Percentiles rank a stretch among this genome's conserved stretches.
These are phyloP conservation scores for Gymnopilus junonius DNA, from an alignment of 768 basidiomycete species.

Conservation along the genomic window DNA sequence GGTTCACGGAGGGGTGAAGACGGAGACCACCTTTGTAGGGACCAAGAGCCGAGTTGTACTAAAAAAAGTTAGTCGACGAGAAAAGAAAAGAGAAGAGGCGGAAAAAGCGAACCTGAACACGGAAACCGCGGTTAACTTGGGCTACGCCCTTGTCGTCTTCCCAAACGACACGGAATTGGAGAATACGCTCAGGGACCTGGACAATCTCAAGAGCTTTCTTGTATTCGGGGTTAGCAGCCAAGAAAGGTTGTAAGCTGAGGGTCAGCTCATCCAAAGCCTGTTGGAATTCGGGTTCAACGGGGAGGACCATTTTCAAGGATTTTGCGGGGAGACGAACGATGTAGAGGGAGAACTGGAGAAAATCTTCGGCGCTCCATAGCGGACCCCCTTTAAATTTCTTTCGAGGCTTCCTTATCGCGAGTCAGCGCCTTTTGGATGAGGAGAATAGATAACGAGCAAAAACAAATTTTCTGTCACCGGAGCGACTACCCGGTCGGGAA, in stretches of 20 bases:
- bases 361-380: neutral
- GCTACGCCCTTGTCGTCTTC: conserved; percentile 68
- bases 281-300: conserved; percentile 72
- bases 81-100: neutral
- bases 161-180: conserved; percentile 80
- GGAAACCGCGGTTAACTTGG: conserved; percentile 75
- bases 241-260: conserved; percentile 64
- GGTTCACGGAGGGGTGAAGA: conserved; percentile 79
- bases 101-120: conserved; percentile 59
- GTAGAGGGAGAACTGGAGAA: conserved; percentile 10
- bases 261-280: conserved; percentile 71
- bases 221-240: conserved; percentile 69
- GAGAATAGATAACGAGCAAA: conserved; percentile 16
- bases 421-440: conserved; percentile 24
- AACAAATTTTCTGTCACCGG: neutral
- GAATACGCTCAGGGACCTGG: conserved; percentile 56
- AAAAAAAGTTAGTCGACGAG: neutral
- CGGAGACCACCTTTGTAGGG: conserved; percentile 83
- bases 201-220: conserved; percentile 68
- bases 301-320: conserved; percentile 40
- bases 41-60: conserved; percentile 80
- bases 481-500: conserved; percentile 20
- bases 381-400: conserved; percentile 19
- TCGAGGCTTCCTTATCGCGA: conserved; percentile 27
- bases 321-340: neutral